A percentile compares a stretch with the other conserved stretches of the same genome.
Evolutionary conservation across 1,139 yeast genomes (phyloP).

Genomic region (Suhomyces coccinellae): DNA sequence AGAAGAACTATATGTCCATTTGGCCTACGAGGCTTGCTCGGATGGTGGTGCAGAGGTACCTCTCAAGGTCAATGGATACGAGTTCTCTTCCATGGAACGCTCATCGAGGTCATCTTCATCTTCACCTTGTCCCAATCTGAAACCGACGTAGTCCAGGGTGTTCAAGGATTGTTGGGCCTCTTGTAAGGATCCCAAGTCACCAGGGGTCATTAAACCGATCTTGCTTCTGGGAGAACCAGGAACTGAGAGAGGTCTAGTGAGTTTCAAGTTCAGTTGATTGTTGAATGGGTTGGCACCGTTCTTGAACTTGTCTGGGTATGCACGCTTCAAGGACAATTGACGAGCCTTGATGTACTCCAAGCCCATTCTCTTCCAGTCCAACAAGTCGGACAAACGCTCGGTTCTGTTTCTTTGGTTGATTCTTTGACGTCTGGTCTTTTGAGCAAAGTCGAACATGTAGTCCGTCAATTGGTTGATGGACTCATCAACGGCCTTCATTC

Average conservation of each 20-base stretch:
- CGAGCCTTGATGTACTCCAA: constrained; percentile 94
- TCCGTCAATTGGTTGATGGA: constrained; percentile 87
- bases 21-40: constrained; percentile 8
- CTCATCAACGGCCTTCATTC: constrained; percentile 91
- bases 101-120: constrained; percentile 45
- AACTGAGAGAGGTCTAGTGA: constrained; percentile 88
- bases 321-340: constrained; percentile 85
- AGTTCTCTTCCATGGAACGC: constrained; percentile 43
- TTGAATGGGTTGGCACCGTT: constrained; percentile 65
- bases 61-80: constrained; percentile 47
- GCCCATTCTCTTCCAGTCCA: constrained; percentile 99
- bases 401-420: constrained; percentile 97
- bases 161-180: constrained; percentile 75
- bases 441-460: constrained; percentile 85
- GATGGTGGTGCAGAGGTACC: constrained; percentile 47
- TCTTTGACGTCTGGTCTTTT: constrained; percentile 92
- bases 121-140: constrained; percentile 61
- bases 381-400: constrained; percentile 85
- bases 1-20: constrained; percentile 1
- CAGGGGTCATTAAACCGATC: constrained; percentile 86
- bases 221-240: constrained; percentile 87
- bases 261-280: constrained; percentile 55
- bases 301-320: constrained; percentile 84
- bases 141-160: constrained; percentile 79
- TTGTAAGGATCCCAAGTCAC: constrained; percentile 94